Percentiles rank a stretch among this genome's conserved stretches.
phyloP scores from a whole-genome alignment of 495 filamentous ascomycete genomes.

The Penicillium bialowiezense region DNA sequence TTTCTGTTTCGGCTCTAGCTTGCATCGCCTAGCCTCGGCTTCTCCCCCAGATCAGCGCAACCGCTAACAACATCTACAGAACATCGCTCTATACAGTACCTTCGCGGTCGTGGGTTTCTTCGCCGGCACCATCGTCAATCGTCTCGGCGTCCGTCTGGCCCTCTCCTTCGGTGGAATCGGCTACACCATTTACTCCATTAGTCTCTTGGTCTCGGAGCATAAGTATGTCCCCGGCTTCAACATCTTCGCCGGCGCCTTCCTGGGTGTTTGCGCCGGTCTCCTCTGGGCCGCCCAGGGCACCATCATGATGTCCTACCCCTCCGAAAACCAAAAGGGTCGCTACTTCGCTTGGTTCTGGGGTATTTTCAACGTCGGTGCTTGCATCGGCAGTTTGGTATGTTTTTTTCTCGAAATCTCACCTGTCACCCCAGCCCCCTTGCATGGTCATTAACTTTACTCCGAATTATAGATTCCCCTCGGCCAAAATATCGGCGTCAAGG shows the following conservation, averaged over 20 bases:
- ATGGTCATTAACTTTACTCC: too few relatives aligned
- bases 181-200: slow-evolving; percentile 45
- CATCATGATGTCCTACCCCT: slow-evolving; percentile 54
- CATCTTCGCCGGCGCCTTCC: slow-evolving; percentile 57
- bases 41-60: too few relatives aligned
- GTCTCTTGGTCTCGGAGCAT: slow-evolving; percentile 62
- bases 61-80: slow-evolving; percentile 13
- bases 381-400: slow-evolving; percentile 44
- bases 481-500: slow-evolving; percentile 38
- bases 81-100: slow-evolving; percentile 61
- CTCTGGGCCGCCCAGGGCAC: slow-evolving; percentile 52
- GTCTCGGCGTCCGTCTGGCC: slow-evolving; percentile 40
- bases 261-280: slow-evolving; percentile 48
- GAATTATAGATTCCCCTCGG: slow-evolving; percentile 38
- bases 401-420: neutral
- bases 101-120: slow-evolving; percentile 54
- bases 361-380: slow-evolving; percentile 53
- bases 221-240: slow-evolving; percentile 69
- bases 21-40: too few relatives aligned
- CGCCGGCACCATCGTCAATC: slow-evolving; percentile 50
- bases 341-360: slow-evolving; percentile 53
- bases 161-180: slow-evolving; percentile 45
- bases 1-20: too few relatives aligned
- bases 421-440: too few relatives aligned
- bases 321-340: slow-evolving; percentile 45